Conservation (phyloP, 2,329 filamentous ascomycete species). For the Verticillium dahliae region DNA sequence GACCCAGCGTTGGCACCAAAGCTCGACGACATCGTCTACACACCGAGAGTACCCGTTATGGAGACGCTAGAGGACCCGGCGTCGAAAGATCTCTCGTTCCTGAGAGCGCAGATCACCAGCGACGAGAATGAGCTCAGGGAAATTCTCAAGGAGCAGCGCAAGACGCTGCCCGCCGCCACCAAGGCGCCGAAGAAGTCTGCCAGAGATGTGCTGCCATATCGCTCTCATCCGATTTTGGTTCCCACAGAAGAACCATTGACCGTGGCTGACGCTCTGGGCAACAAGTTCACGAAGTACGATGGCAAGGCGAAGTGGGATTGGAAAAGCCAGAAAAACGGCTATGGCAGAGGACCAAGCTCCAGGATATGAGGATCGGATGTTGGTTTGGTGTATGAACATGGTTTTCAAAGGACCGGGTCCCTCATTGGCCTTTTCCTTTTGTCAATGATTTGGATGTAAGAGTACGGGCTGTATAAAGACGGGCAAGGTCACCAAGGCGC, state of each 20-base stretch:
- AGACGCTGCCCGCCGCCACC: conserved; percentile 18
- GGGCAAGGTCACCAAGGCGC: neutral
- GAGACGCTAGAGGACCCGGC: conserved; percentile 50
- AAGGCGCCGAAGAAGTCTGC: conserved; percentile 13
- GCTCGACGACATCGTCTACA: conserved; percentile 60
- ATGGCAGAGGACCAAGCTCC: conserved; percentile 9
- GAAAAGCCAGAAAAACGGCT: conserved; percentile 9
- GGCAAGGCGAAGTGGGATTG: conserved; percentile 9
- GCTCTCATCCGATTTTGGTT: conserved; percentile 22
- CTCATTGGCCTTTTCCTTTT: neutral
- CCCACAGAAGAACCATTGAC: conserved; percentile 28
- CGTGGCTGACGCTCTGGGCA: conserved; percentile 25
- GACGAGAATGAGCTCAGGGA: conserved; percentile 67
- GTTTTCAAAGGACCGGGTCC: neutral
- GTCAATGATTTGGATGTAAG: neutral
- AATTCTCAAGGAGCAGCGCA: conserved; percentile 58
- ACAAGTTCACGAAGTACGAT: conserved; percentile 7
- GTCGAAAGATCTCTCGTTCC: conserved; percentile 50
- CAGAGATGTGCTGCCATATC: conserved; percentile 26
- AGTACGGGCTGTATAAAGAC: neutral
- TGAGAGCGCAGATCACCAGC: conserved; percentile 77
- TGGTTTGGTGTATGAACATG: neutral
- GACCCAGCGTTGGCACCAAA: conserved; percentile 43
- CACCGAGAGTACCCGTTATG: conserved; percentile 73
- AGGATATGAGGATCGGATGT: conserved; percentile 3